Evolutionary conservation across 2,329 filamentous ascomycete species (phyloP).

Genomic region (Fusarium austroafricanum): DNA sequence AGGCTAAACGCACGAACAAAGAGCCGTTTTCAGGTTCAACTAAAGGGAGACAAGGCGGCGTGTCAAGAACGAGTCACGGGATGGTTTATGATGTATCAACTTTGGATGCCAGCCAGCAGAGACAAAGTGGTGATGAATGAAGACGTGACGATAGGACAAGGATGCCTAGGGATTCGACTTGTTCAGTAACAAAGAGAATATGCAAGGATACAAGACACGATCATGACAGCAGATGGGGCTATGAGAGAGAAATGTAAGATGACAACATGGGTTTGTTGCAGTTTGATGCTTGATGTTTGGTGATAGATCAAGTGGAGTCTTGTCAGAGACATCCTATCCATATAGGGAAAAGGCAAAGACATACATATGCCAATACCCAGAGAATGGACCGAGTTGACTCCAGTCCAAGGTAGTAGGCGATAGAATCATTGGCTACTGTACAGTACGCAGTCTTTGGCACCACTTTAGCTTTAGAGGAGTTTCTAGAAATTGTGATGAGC

Average conservation of each 20-base stretch:
- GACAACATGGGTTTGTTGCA: background rate
- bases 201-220: background rate
- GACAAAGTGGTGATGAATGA: too few species aligned
- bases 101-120: slow-evolving; percentile 9
- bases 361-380: slow-evolving; percentile 2
- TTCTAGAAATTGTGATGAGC: slow-evolving; percentile 1
- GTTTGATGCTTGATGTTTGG: slow-evolving; percentile 1
- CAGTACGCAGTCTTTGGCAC: too few species aligned
- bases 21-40: background rate
- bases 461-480: too few species aligned
- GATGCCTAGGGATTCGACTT: background rate
- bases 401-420: background rate
- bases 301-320: slow-evolving; percentile 19
- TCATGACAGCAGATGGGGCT: background rate
- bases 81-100: slow-evolving; percentile 36
- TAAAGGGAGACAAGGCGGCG: slow-evolving; percentile 21
- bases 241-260: background rate
- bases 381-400: background rate
- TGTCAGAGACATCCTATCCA: background rate
- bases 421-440: too few species aligned
- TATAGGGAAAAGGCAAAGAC: background rate
- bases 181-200: background rate
- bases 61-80: slow-evolving; percentile 26
- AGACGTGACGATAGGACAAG: background rate
- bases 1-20: background rate